A percentile compares a stretch with the other conserved stretches of the same genome.
Evolutionary conservation across 2,329 filamentous ascomycete species (phyloP).

Genomic region (Colletotrichum chrysophilum): DNA sequence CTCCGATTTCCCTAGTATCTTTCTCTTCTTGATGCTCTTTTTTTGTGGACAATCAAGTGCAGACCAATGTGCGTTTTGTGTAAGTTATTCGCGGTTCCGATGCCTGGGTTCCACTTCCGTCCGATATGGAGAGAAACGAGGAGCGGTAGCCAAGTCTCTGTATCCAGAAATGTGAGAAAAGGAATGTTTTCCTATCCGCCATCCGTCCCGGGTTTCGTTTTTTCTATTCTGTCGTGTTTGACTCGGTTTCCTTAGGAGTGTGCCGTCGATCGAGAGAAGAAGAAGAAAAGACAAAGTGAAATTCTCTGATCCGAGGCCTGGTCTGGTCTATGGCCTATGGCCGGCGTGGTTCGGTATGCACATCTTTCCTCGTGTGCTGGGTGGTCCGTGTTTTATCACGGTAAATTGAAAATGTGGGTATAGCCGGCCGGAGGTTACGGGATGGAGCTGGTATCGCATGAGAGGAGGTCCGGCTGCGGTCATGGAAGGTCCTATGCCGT

Average conservation of each 20-base stretch:
- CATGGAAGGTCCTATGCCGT: accelerated
- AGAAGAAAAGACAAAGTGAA: not conserved
- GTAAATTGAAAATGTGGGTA: not conserved
- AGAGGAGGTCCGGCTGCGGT: not conserved
- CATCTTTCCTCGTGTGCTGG: not conserved
- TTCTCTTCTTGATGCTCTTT: not conserved
- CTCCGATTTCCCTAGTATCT: not conserved
- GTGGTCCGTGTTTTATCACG: not conserved
- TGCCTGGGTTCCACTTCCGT: not conserved
- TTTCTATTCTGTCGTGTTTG: not conserved
- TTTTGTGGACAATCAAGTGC: not conserved
- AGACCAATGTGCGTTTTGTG: not conserved
- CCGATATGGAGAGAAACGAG: not conserved
- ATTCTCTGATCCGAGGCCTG: not conserved
- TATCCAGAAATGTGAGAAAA: not conserved
- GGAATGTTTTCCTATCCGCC: not conserved
- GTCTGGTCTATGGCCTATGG: not conserved
- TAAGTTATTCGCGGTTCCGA: not conserved
- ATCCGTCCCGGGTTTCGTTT: not conserved
- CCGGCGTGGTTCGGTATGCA: not conserved
- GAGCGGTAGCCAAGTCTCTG: not conserved
- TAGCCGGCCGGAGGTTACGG: not conserved
- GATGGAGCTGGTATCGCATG: not conserved
- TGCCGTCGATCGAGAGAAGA: not conserved
- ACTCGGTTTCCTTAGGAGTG: not conserved